These are phyloP conservation scores for Cenchrus americanus DNA, from an alignment of 176 grass and related monocot species.

Conservation along the genomic window DNA sequence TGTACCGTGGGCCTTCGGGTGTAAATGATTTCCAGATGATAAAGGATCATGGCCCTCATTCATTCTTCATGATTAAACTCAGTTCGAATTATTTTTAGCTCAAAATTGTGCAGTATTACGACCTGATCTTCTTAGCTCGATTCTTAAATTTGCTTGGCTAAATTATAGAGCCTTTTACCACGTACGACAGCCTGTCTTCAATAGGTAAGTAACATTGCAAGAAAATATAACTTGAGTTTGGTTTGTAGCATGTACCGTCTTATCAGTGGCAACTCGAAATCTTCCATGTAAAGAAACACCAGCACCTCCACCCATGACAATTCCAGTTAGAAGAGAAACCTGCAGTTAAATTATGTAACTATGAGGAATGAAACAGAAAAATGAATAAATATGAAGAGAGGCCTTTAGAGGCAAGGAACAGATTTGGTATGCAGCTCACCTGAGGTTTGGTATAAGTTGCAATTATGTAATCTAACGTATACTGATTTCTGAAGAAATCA, in stretches of 20 bases:
- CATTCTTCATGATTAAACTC: no score
- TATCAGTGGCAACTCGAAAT: conserved; percentile 85
- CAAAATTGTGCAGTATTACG: no score
- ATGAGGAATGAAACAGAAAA: background rate
- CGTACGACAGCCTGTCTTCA: no score
- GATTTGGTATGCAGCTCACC: conserved; percentile 52
- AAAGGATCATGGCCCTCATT: no score
- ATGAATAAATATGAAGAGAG: conserved; percentile 28
- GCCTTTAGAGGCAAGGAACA: no score
- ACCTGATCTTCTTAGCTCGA: no score
- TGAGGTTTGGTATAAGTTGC: conserved; percentile 85
- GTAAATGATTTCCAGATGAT: no score
- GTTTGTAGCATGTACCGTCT: conserved; percentile 59
- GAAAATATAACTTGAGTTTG: no score
- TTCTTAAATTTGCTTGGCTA: no score
- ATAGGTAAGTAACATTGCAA: no score
- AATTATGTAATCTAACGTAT: conserved; percentile 78
- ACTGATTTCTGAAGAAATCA: conserved; percentile 72
- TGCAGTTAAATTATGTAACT: conserved; percentile 34
- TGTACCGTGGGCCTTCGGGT: conserved; percentile 16
- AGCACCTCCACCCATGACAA: conserved; percentile 88
- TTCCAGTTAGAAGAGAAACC: conserved; percentile 86
- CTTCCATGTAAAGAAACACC: conserved; percentile 91
- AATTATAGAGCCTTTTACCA: no score
- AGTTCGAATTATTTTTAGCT: no score